Base-by-base conservation (phyloP, 2,329 filamentous ascomycete genomes). In the Colletotrichum aenigma region DNA sequence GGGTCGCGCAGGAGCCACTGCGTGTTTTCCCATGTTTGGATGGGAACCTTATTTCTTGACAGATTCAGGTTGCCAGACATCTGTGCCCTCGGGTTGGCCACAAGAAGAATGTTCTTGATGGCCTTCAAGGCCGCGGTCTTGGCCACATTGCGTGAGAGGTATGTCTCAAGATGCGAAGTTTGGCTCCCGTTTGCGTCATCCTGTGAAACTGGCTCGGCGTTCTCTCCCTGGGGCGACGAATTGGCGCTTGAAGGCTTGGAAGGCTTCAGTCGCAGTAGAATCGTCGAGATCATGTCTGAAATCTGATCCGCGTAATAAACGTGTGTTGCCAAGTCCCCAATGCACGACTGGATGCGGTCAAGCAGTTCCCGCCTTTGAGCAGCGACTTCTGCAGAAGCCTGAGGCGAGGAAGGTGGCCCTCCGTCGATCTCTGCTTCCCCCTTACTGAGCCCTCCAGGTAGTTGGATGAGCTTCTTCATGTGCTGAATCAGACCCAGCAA, bases 271-370 rank as follows among this genome's bases (percentile, higher is more conserved):
- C 95, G 93, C 34, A 91, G 87, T 18, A 98, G 86, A 60, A 98
- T 93, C 1, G 95, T 92, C 24, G 93, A 91, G 67, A 98, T 92
- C 95, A 98, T 98, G 84, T 99, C 97, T 2, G 94, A 93, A 71
- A 98, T 95, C 84, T 99, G 97, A 80, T 98, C 96, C 3, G 95
- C 95, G 83, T 99, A 99, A 87, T 99, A 99, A 36, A 98, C 93
- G 81, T 99, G 97, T 1, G 95, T 98, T 4, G 96, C 96, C 32
- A 99, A 88, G 82, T 96, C 92, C n/a, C 95, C 95, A 76, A 98
- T 96, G 84, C 95, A 98, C 79, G 91, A 89, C n/a, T 77, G 76
- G 18, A 98, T 89, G 36, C 93, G 91, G 38, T 88, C 84, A 32
- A 98, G 86, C 18, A 98, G 88, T 78, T 93, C 90, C 77, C 89